These are phyloP conservation scores for Colletotrichum australisinense DNA, from an alignment of 2,329 filamentous ascomycete species.

Conservation along the genomic window DNA sequence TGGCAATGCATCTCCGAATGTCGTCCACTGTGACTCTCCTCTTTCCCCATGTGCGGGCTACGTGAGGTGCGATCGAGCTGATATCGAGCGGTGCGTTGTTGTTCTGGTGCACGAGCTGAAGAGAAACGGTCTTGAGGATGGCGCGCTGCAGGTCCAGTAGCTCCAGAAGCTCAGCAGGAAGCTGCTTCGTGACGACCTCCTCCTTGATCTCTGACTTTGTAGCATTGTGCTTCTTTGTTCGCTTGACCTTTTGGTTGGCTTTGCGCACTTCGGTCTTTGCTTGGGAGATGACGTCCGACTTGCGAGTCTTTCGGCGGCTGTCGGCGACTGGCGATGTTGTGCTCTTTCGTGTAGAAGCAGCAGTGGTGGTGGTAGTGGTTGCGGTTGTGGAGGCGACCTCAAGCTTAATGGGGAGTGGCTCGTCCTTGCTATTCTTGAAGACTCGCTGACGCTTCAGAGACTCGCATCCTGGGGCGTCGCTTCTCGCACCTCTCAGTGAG, in stretches of 20 bases:
- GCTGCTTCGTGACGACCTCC: constrained; percentile 43
- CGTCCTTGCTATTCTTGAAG: constrained; percentile 22
- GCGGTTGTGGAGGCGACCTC: constrained; percentile 3
- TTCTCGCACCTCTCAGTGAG: background rate
- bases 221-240: constrained; percentile 32
- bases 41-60: constrained; percentile 79
- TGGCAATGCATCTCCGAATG: constrained; percentile 73
- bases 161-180: constrained; percentile 67
- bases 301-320: constrained; percentile 41
- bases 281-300: constrained; percentile 43
- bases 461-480: background rate
- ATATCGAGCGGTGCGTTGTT: constrained; percentile 72
- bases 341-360: constrained; percentile 16
- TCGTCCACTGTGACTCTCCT: constrained; percentile 74
- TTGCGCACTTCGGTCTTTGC: constrained; percentile 43
- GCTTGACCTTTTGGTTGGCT: constrained; percentile 34
- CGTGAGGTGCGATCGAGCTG: constrained; percentile 67
- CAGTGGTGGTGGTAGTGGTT: background rate
- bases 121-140: constrained; percentile 74
- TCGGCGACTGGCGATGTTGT: background rate
- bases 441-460: constrained; percentile 34
- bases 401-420: constrained; percentile 32
- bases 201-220: constrained; percentile 39
- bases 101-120: constrained; percentile 79
- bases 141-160: constrained; percentile 73